phyloP scores from a whole-genome alignment of 78 protist genomes.

The Dictyostelium firmibasis region DNA sequence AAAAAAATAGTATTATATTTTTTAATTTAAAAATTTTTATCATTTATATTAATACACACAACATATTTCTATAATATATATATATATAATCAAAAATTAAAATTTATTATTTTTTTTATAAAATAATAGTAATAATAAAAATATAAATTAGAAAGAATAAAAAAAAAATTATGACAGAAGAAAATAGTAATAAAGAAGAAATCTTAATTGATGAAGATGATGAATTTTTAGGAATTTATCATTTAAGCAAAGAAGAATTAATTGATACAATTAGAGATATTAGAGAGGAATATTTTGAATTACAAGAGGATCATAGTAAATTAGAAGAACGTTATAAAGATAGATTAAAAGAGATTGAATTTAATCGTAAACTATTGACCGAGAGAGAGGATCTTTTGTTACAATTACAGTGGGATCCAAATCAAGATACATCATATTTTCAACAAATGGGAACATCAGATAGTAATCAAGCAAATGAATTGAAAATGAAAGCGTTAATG shows the following conservation, averaged over 20 bases:
- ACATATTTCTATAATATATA: too few relatives aligned
- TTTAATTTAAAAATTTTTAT: background rate
- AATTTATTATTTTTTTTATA: background rate
- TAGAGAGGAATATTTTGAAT: slow-evolving; percentile 50
- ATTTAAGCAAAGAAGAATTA: slow-evolving; percentile 15
- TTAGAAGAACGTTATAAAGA: background rate
- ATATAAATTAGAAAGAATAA: too few relatives aligned
- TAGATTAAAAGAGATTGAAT: slow-evolving; percentile 34
- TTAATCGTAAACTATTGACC: slow-evolving; percentile 44
- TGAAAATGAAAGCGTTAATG: slow-evolving; percentile 29
- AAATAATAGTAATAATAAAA: background rate
- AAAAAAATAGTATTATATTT: background rate
- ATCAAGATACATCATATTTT: slow-evolving; percentile 44
- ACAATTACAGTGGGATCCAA: slow-evolving; percentile 72
- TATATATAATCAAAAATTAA: background rate
- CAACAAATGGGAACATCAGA: slow-evolving; percentile 31
- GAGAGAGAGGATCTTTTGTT: slow-evolving; percentile 67
- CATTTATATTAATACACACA: too few relatives aligned
- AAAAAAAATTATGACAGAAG: background rate
- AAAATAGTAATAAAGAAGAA: background rate
- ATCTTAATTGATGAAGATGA: slow-evolving; percentile 26
- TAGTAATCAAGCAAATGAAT: slow-evolving; percentile 5
- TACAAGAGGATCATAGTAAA: slow-evolving; percentile 2
- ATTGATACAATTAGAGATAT: slow-evolving; percentile 44
- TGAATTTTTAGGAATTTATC: slow-evolving; percentile 26